Evolutionary conservation across 2,329 filamentous ascomycete species (phyloP).

Genomic region (Pseudogymnoascus sp.): DNA sequence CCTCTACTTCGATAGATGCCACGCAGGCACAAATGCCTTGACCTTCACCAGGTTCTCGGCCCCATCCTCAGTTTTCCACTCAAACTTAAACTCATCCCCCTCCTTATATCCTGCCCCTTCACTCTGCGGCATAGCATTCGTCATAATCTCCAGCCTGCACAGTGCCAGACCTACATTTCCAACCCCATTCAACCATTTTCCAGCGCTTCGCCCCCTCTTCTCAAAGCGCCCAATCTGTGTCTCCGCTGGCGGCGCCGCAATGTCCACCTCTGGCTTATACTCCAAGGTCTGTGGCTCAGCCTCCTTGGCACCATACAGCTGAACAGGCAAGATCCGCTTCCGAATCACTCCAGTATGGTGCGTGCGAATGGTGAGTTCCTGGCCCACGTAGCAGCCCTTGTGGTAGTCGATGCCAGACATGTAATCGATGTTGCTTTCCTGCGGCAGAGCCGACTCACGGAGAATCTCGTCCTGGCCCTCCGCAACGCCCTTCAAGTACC

Average conservation of each 20-base stretch:
- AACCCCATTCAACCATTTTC: slow-evolving; percentile 70
- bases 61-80: slow-evolving; percentile 35
- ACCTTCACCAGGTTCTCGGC: slow-evolving; percentile 43
- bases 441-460: slow-evolving; percentile 64
- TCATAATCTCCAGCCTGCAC: slow-evolving; percentile 88
- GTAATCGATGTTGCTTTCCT: slow-evolving; percentile 83
- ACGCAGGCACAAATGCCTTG: slow-evolving; percentile 78
- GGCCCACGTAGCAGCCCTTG: slow-evolving; percentile 95
- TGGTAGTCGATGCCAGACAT: slow-evolving; percentile 82
- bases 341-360: slow-evolving; percentile 89
- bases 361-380: slow-evolving; percentile 93
- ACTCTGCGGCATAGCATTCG: slow-evolving; percentile 63
- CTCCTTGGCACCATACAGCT: slow-evolving; percentile 53
- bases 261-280: slow-evolving; percentile 38
- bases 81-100: slow-evolving; percentile 40
- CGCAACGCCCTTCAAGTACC: slow-evolving; percentile 72
- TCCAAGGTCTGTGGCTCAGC: slow-evolving; percentile 35
- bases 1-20: slow-evolving; percentile 37
- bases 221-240: slow-evolving; percentile 44
- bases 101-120: slow-evolving; percentile 45
- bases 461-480: slow-evolving; percentile 79
- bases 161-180: slow-evolving; percentile 83
- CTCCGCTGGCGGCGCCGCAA: slow-evolving; percentile 35
- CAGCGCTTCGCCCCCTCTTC: slow-evolving; percentile 61
- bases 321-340: slow-evolving; percentile 77